These are phyloP conservation scores for Melastoma malabathricum DNA, from an alignment of 345 rosid species.

Conservation along the genomic window DNA sequence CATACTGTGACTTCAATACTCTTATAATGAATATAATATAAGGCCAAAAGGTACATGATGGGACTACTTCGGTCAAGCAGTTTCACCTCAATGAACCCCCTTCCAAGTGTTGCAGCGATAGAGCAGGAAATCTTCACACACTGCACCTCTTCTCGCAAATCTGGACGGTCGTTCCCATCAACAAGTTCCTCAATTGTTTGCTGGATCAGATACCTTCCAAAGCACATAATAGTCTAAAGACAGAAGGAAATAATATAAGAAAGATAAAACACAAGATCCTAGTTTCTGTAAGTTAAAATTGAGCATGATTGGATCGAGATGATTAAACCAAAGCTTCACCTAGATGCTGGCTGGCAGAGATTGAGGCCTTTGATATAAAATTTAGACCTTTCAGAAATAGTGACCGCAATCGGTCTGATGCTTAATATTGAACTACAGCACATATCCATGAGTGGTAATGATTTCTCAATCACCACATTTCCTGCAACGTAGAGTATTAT, in stretches of 20 bases:
- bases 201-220: conserved; percentile 81
- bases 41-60: not conserved
- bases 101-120: conserved; percentile 46
- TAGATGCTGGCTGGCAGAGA: conserved; percentile 50
- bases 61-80: not conserved
- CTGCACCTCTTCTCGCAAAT: conserved; percentile 44
- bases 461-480: conserved; percentile 61
- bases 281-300: too few species aligned
- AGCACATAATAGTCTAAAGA: conserved; percentile 71
- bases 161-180: conserved; percentile 25
- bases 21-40: not conserved
- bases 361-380: conserved; percentile 75
- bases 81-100: conserved; percentile 95
- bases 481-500: conserved; percentile 38
- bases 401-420: conserved; percentile 67
- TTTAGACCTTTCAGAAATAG: conserved; percentile 42
- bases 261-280: conserved; percentile 4
- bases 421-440: conserved; percentile 47
- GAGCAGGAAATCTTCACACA: conserved; percentile 54
- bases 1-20: too few species aligned
- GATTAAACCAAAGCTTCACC: conserved; percentile 20
- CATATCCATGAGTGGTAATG: conserved; percentile 43
- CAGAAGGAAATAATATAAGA: not conserved
- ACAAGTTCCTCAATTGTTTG: conserved; percentile 34
- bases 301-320: conserved; percentile 1